These are phyloP conservation scores for Erodium texanum DNA, from an alignment of 441 rosid species.

Conservation along the genomic window DNA sequence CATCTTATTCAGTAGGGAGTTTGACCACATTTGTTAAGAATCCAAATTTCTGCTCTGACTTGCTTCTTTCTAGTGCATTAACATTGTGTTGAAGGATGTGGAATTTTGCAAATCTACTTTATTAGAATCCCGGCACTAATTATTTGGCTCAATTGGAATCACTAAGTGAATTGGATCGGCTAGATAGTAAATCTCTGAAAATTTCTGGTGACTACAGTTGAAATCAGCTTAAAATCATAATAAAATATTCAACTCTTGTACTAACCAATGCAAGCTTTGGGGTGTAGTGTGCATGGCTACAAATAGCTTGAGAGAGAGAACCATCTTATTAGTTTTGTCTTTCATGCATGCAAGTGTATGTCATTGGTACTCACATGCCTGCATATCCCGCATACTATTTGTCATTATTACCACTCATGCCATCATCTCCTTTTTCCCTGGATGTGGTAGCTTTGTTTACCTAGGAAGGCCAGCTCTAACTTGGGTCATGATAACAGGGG, in stretches of 20 bases:
- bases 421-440: background rate
- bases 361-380: background rate
- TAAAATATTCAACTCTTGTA: background rate
- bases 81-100: background rate
- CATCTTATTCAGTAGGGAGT: background rate
- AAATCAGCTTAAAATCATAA: background rate
- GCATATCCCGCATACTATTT: background rate
- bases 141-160: slow-evolving; percentile 1
- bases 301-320: background rate
- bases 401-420: background rate
- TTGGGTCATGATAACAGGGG: background rate
- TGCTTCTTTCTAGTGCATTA: background rate
- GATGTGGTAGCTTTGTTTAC: background rate
- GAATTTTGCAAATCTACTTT: background rate
- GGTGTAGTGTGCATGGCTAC: background rate
- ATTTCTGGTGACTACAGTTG: background rate
- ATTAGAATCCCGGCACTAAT: background rate
- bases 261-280: background rate
- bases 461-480: background rate
- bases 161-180: background rate
- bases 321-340: background rate
- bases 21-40: background rate
- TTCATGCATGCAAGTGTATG: background rate
- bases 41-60: background rate
- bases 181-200: background rate